Conservation (phyloP, 331 rosid genomes). For the Pyrus hybrid region DNA sequence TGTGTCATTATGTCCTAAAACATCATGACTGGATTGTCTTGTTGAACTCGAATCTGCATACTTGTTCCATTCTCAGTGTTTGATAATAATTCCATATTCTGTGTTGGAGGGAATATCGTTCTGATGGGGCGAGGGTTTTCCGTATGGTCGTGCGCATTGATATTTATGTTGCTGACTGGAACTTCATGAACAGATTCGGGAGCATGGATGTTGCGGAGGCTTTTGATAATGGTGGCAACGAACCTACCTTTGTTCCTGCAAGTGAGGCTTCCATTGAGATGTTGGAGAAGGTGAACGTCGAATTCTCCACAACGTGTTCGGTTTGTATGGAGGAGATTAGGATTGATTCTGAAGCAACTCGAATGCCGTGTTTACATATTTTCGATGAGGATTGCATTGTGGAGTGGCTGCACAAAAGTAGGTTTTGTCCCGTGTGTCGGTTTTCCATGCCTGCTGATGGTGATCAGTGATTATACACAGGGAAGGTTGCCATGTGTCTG, state of each 20-base stretch:
- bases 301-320: not conserved
- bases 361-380: constrained; percentile 4
- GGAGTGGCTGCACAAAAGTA: constrained; percentile 1
- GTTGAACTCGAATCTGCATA: too few relatives aligned
- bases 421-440: not conserved
- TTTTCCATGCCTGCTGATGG: not conserved
- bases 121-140: not conserved
- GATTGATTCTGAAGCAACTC: not conserved
- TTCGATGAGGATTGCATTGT: constrained; percentile 1
- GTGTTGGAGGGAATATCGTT: not conserved
- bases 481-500: too few relatives aligned
- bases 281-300: not conserved
- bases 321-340: not conserved
- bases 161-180: not conserved
- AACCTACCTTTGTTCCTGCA: not conserved
- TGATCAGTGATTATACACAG: too few relatives aligned
- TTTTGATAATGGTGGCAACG: not conserved
- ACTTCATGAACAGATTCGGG: not conserved
- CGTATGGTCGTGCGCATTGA: not conserved
- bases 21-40: too few relatives aligned
- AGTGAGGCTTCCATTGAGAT: not conserved
- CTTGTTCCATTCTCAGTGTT: too few relatives aligned
- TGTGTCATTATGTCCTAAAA: too few relatives aligned
- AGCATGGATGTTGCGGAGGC: not conserved
- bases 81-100: too few relatives aligned